Evolutionary conservation across 192 early-diverging fungal genomes (phyloP).

Genomic region (Gryganskiella cystojenkinii): DNA sequence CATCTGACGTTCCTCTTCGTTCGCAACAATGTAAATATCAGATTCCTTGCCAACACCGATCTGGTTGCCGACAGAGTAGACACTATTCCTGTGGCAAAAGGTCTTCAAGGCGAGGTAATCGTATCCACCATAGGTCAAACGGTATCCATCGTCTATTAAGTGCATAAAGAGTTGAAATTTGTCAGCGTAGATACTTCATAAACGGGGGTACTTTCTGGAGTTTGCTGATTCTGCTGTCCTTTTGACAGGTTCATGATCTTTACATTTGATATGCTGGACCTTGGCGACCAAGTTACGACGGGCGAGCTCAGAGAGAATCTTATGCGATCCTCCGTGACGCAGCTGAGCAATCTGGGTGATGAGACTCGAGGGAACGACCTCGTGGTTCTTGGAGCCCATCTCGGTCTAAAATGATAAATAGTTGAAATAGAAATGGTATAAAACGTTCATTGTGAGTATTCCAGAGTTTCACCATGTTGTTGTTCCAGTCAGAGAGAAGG

Average conservation of each 20-base stretch:
- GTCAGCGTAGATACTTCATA: too few relatives aligned
- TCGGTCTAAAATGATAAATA: slow-evolving; percentile 69
- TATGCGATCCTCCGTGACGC: slow-evolving; percentile 85
- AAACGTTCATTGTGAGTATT: too few relatives aligned
- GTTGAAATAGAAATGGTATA: background rate
- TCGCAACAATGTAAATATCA: slow-evolving; percentile 97
- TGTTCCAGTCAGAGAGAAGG: background rate
- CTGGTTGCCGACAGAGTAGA: slow-evolving; percentile 97
- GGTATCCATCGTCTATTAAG: slow-evolving; percentile 88
- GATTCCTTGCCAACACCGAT: slow-evolving; percentile 99
- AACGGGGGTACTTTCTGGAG: background rate
- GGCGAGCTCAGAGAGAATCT: slow-evolving; percentile 86
- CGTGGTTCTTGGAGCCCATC: slow-evolving; percentile 98
- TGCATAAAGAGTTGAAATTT: background rate
- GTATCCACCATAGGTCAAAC: slow-evolving; percentile 99
- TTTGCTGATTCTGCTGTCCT: slow-evolving; percentile 62
- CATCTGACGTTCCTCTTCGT: slow-evolving; percentile 88
- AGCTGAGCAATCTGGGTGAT: slow-evolving; percentile 96
- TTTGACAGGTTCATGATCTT: slow-evolving; percentile 55
- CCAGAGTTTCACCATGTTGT: too few relatives aligned
- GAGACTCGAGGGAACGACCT: slow-evolving; percentile 93
- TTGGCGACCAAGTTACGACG: slow-evolving; percentile 91
- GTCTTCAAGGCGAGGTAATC: slow-evolving; percentile 98
- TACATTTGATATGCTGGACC: slow-evolving; percentile 85
- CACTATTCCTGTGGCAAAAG: slow-evolving; percentile 84